These are phyloP conservation scores for Amesomyces nigricolor DNA, from an alignment of 2,329 filamentous ascomycete genomes.

Conservation along the genomic window DNA sequence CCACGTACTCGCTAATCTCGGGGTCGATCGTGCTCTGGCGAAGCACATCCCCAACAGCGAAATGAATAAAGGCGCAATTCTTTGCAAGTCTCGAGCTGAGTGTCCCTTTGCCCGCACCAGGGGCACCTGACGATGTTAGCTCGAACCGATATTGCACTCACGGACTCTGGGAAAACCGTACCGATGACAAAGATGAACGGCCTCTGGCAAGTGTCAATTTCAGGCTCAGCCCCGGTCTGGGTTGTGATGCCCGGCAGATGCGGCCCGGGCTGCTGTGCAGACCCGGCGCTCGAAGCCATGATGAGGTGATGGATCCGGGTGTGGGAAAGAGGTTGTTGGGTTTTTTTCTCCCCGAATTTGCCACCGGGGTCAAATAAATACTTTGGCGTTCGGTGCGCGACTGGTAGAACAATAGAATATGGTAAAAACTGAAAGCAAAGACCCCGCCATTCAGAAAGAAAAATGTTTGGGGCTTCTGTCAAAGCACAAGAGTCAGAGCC, in stretches of 20 bases:
- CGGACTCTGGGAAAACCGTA: background rate
- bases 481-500: too few species aligned
- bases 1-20: background rate
- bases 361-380: too few species aligned
- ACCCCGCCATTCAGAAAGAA: too few species aligned
- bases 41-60: conserved; percentile 16
- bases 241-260: background rate
- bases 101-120: conserved; percentile 17
- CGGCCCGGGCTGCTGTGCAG: too few species aligned
- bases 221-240: background rate
- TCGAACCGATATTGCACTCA: background rate
- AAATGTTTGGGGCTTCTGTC: too few species aligned
- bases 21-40: background rate
- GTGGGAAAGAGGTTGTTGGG: too few species aligned
- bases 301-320: too few species aligned
- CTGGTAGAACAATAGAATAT: too few species aligned
- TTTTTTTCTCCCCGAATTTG: too few species aligned
- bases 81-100: conserved; percentile 5
- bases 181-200: conserved; percentile 11
- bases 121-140: conserved; percentile 5
- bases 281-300: too few species aligned
- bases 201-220: background rate
- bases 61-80: conserved; percentile 1
- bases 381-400: too few species aligned
- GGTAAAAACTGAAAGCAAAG: too few species aligned